These are phyloP conservation scores for Phytophthora chlamydospora DNA, from an alignment of 352 stramenopile genomes.

Conservation along the genomic window DNA sequence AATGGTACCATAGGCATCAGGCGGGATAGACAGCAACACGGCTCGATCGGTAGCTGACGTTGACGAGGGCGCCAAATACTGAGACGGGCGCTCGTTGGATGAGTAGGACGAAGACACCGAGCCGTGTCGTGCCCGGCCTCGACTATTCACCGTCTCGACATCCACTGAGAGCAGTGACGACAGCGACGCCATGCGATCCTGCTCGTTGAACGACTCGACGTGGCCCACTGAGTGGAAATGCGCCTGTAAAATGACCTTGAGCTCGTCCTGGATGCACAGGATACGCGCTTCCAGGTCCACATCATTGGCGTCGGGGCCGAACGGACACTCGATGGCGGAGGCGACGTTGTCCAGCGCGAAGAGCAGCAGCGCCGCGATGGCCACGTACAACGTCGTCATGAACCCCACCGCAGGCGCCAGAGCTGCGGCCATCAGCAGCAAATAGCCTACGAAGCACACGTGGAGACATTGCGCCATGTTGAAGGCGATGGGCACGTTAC, in stretches of 20 bases:
- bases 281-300: conserved; percentile 53
- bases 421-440: conserved; percentile 43
- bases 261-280: conserved; percentile 57
- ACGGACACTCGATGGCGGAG: conserved; percentile 57
- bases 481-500: conserved; percentile 55
- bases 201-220: conserved; percentile 47
- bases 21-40: conserved; percentile 40
- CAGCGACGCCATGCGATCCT: conserved; percentile 51
- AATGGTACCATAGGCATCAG: conserved; percentile 43
- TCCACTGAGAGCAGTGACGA: conserved; percentile 51
- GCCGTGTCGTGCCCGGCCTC: conserved; percentile 32
- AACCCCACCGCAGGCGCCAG: conserved; percentile 25
- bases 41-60: conserved; percentile 45
- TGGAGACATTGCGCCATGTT: conserved; percentile 53
- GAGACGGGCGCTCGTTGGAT: conserved; percentile 43
- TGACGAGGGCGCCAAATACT: conserved; percentile 40
- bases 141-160: conserved; percentile 31
- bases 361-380: conserved; percentile 47
- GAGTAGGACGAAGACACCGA: conserved; percentile 59
- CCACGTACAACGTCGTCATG: conserved; percentile 38
- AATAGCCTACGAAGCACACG: conserved; percentile 46
- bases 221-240: conserved; percentile 56
- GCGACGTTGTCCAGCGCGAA: conserved; percentile 58
- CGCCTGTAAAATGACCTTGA: conserved; percentile 57
- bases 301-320: conserved; percentile 43